Percentiles rank a stretch among this genome's conserved stretches.
These are phyloP conservation scores for Zostera marina DNA, from an alignment of 116 monocot species.

Conservation along the genomic window DNA sequence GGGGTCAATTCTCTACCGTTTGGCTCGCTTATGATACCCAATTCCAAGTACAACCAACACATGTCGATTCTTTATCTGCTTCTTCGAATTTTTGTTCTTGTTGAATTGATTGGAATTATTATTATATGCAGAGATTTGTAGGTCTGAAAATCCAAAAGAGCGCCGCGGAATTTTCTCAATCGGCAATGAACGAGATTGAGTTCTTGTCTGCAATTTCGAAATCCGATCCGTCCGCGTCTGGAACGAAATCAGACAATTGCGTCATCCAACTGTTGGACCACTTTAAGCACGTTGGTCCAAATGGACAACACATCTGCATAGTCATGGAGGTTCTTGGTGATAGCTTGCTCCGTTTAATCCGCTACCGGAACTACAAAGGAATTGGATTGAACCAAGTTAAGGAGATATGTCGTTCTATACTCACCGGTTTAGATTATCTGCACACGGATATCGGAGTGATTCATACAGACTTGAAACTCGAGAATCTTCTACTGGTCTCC, in stretches of 20 bases:
- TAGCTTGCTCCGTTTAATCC: conserved; percentile 25
- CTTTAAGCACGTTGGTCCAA: conserved; percentile 38
- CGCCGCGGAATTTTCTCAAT: conserved; percentile 25
- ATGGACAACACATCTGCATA: conserved; percentile 36
- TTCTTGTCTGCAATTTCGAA: conserved; percentile 25
- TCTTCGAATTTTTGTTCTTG: background rate
- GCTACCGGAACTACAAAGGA: conserved; percentile 26
- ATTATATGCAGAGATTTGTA: conserved; percentile 21
- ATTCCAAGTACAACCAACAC: conserved; percentile 24
- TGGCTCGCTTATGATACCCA: conserved; percentile 81
- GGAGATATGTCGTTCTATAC: conserved; percentile 24
- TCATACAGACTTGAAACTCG: conserved; percentile 33
- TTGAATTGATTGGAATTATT: too few relatives aligned
- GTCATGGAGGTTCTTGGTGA: conserved; percentile 35
- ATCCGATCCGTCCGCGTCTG: conserved; percentile 22
- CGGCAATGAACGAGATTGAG: conserved; percentile 32
- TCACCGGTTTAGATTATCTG: conserved; percentile 32
- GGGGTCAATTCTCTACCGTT: conserved; percentile 93
- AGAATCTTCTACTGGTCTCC: conserved; percentile 28
- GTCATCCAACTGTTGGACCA: conserved; percentile 24
- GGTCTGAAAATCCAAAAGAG: conserved; percentile 50
- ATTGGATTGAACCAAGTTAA: conserved; percentile 20
- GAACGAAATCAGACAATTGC: conserved; percentile 16
- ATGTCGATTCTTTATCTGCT: background rate
- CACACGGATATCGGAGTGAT: conserved; percentile 29